Evolutionary conservation across 331 rosid genomes (phyloP).

Genomic region (Quercus tomentella): DNA sequence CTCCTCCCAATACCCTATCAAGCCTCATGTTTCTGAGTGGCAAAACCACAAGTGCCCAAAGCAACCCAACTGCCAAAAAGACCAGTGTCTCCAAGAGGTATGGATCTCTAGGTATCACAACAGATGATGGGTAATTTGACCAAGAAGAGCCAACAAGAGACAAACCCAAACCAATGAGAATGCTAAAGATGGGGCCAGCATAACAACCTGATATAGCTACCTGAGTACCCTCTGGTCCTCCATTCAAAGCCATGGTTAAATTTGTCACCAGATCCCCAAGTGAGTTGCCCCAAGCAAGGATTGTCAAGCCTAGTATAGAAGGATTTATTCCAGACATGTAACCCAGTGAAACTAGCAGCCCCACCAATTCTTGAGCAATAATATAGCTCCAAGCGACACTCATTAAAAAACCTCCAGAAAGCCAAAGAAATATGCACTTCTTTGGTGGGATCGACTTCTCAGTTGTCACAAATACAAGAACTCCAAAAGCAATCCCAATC

Average conservation of each 20-base stretch:
- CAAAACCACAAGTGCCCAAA: slow-evolving; percentile 69
- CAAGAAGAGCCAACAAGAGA: slow-evolving; percentile 55
- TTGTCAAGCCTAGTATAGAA: slow-evolving; percentile 67
- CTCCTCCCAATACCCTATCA: slow-evolving; percentile 42
- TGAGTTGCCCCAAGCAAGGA: slow-evolving; percentile 95
- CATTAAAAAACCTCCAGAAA: slow-evolving; percentile 80
- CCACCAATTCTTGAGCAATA: slow-evolving; percentile 79
- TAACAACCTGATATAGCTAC: slow-evolving; percentile 88
- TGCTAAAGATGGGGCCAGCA: slow-evolving; percentile 91
- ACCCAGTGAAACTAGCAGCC: slow-evolving; percentile 69
- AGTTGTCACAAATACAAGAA: slow-evolving; percentile 42
- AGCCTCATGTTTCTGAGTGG: slow-evolving; percentile 39
- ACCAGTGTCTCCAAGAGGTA: slow-evolving; percentile 65
- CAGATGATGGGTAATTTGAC: slow-evolving; percentile 54
- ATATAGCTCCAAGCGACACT: slow-evolving; percentile 91
- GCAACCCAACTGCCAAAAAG: slow-evolving; percentile 54
- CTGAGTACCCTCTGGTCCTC: slow-evolving; percentile 77
- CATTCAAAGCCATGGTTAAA: slow-evolving; percentile 76
- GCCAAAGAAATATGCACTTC: slow-evolving; percentile 67
- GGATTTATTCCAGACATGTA: slow-evolving; percentile 64
- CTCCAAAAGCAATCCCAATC: slow-evolving; percentile 46
- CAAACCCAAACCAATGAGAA: slow-evolving; percentile 72
- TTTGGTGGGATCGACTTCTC: slow-evolving; percentile 62
- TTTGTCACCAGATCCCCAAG: slow-evolving; percentile 80
- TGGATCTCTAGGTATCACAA: slow-evolving; percentile 52